A percentile compares a stretch with the other conserved stretches of the same genome.
phyloP scores from a whole-genome alignment of 1,284 basidiomycete species.

The Meira nashicola region DNA sequence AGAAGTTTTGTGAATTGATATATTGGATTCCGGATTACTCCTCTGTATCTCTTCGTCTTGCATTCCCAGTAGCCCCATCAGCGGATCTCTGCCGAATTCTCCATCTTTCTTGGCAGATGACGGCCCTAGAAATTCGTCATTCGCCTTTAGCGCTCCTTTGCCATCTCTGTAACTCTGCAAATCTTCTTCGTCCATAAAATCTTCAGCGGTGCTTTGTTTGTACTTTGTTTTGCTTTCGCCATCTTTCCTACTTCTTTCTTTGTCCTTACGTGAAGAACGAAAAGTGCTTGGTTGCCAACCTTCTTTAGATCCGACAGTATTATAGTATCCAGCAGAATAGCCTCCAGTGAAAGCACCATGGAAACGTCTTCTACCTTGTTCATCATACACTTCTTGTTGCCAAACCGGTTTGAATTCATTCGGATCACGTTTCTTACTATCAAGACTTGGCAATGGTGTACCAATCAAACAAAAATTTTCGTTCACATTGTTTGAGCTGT shows the following conservation, averaged over 20 bases:
- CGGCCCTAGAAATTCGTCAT: background rate
- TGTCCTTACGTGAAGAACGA: constrained; percentile 48
- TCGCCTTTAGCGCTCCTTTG: background rate
- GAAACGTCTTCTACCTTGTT: constrained; percentile 81
- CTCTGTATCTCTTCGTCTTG: background rate
- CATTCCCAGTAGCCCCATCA: constrained; percentile 1
- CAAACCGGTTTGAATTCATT: constrained; percentile 92
- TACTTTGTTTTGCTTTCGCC: constrained; percentile 38
- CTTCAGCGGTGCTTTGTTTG: constrained; percentile 63
- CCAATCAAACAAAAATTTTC: constrained; percentile 91
- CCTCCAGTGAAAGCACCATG: constrained; percentile 98
- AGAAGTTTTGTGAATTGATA: constrained; percentile 1
- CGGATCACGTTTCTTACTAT: constrained; percentile 74
- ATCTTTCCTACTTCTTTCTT: background rate
- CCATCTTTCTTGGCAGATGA: background rate
- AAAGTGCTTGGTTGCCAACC: constrained; percentile 93
- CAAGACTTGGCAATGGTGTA: constrained; percentile 81
- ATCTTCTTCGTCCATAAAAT: constrained; percentile 99
- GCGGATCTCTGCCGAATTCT: background rate
- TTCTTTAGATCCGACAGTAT: constrained; percentile 91
- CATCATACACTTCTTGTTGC: constrained; percentile 95
- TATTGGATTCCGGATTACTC: background rate
- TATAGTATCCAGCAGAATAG: constrained; percentile 95
- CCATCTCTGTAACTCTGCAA: constrained; percentile 61
- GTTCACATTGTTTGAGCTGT: constrained; percentile 67